A percentile compares a stretch with the other conserved stretches of the same genome.
Conservation (phyloP, 1,284 basidiomycete genomes). For the Ustilago trichophora region DNA sequence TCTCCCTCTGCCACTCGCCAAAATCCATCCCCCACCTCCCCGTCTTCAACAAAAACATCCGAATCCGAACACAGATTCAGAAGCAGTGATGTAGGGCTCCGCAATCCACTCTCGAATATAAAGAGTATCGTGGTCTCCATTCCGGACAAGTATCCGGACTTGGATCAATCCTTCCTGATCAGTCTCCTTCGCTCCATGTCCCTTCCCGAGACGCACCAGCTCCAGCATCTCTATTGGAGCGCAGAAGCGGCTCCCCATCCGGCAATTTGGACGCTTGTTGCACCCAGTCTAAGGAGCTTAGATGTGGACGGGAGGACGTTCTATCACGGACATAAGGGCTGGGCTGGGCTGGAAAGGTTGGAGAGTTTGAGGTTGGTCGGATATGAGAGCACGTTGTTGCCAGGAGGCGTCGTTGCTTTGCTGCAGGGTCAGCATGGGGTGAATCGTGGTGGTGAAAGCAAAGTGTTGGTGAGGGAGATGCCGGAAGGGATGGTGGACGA, state of each 20-base stretch:
- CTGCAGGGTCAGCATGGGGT: conserved; percentile 3
- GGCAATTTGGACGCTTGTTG: conserved; percentile 11
- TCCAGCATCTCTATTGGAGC: conserved; percentile 24
- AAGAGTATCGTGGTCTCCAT: conserved; percentile 11
- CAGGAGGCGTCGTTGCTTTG: conserved; percentile 12
- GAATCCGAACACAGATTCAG: too few relatives aligned
- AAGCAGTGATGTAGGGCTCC: background rate
- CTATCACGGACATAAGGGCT: conserved; percentile 22
- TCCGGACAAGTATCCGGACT: conserved; percentile 24
- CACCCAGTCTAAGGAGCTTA: conserved; percentile 1
- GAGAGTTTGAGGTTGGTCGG: conserved; percentile 27
- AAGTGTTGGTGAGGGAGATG: too few relatives aligned
- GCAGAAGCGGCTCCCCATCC: conserved; percentile 22
- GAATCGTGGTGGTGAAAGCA: too few relatives aligned
- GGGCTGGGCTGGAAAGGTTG: conserved; percentile 11
- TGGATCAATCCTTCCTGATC: conserved; percentile 26
- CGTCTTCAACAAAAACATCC: background rate
- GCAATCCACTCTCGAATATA: conserved; percentile 18
- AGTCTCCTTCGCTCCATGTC: conserved; percentile 20
- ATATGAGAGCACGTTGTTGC: conserved; percentile 38
- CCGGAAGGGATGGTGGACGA: too few relatives aligned
- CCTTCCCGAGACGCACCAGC: conserved; percentile 3
- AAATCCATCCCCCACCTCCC: background rate
- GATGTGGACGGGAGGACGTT: conserved; percentile 30
- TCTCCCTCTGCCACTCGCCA: conserved; percentile 4